Conservation (phyloP, 2,329 filamentous ascomycete genomes). For the Exophiala calicioides region DNA sequence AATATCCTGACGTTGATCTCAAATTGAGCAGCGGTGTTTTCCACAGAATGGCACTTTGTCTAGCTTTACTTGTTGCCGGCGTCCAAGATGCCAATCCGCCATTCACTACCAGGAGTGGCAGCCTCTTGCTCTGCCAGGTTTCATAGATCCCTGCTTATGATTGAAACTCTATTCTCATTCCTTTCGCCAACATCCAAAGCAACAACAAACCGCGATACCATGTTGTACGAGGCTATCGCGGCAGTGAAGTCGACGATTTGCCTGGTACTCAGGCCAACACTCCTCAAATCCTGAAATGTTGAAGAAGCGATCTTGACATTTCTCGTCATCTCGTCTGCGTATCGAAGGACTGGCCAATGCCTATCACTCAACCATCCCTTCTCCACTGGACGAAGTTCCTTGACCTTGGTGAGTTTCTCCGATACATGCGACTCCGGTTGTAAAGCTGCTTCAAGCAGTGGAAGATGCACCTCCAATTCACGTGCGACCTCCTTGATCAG, state of each 20-base stretch:
- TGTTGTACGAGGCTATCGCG: constrained; percentile 80
- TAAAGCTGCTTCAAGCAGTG: constrained; percentile 46
- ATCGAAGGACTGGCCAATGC: constrained; percentile 68
- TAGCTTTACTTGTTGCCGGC: too few species aligned
- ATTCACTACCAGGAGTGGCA: too few species aligned
- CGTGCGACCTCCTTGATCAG: constrained; percentile 78
- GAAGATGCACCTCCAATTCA: constrained; percentile 78
- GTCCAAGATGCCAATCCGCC: too few species aligned
- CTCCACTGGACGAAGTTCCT: constrained; percentile 45
- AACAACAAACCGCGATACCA: constrained; percentile 79
- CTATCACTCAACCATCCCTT: constrained; percentile 51
- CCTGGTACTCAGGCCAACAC: constrained; percentile 61
- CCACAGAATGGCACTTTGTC: too few species aligned
- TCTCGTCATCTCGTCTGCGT: constrained; percentile 80
- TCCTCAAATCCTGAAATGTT: constrained; percentile 63
- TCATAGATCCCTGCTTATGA: too few species aligned
- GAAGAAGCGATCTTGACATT: constrained; percentile 67
- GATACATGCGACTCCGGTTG: too few species aligned
- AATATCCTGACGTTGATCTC: too few species aligned
- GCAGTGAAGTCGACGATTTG: constrained; percentile 81
- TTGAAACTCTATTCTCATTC: constrained; percentile 33
- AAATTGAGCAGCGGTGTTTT: too few species aligned
- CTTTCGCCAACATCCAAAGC: constrained; percentile 66
- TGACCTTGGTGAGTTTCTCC: constrained; percentile 52
- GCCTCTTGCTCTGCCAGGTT: too few species aligned